A percentile compares a stretch with the other conserved stretches of the same genome.
Evolutionary conservation across 768 basidiomycete genomes (phyloP).

Genomic region (Neoboletus brunneissimus): DNA sequence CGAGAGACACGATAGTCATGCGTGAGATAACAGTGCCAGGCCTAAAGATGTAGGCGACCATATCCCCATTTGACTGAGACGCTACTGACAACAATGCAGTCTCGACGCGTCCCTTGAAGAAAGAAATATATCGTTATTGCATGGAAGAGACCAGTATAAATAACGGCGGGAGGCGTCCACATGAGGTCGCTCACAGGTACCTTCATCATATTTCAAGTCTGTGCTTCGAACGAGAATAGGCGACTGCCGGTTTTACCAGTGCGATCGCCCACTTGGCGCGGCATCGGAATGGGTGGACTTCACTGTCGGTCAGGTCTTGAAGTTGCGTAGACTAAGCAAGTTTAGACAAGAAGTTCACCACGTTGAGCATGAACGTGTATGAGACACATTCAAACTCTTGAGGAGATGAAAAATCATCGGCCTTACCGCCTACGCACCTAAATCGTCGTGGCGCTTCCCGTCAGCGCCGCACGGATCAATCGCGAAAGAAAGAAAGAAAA

Average conservation of each 20-base stretch:
- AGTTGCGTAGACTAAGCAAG: constrained; percentile 11
- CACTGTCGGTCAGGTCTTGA: background rate
- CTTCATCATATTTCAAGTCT: constrained; percentile 29
- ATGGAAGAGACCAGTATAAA: background rate
- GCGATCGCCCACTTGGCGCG: constrained; percentile 24
- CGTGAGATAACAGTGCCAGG: constrained; percentile 17
- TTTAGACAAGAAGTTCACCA: constrained; percentile 20
- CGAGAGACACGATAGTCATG: constrained; percentile 10
- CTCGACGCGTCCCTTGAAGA: constrained; percentile 25
- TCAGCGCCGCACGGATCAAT: constrained; percentile 1
- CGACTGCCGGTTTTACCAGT: constrained; percentile 8
- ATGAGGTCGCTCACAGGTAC: background rate
- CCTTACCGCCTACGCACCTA: constrained; percentile 28
- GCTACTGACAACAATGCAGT: constrained; percentile 12
- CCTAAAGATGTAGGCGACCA: constrained; percentile 22
- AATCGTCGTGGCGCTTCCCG: background rate
- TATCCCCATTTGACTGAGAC: constrained; percentile 8
- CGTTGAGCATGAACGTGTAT: constrained; percentile 25
- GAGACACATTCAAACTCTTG: constrained; percentile 28
- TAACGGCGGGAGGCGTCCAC: background rate
- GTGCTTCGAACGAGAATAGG: constrained; percentile 17
- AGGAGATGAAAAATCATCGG: constrained; percentile 19
- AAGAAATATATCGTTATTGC: background rate
- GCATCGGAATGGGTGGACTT: constrained; percentile 18
- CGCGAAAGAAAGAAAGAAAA: background rate